Conservation (phyloP, 1,139 yeast genomes). For the Candida anutae region DNA sequence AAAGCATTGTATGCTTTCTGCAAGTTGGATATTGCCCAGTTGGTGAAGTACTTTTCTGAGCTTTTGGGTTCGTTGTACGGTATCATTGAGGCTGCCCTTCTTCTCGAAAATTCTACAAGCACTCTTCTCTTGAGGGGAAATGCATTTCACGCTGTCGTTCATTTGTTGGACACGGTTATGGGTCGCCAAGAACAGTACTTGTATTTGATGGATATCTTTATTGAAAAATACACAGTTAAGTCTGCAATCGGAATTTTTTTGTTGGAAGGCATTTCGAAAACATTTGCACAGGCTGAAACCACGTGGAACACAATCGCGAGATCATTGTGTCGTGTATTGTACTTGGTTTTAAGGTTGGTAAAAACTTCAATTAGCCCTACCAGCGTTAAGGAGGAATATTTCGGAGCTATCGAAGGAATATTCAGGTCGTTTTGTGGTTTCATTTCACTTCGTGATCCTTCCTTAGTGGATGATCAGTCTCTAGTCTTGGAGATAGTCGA, state of each 20-base stretch:
- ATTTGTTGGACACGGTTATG: slow-evolving; percentile 53
- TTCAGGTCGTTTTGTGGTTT: slow-evolving; percentile 40
- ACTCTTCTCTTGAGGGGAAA: slow-evolving; percentile 30
- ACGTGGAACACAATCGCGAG: slow-evolving; percentile 61
- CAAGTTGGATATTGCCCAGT: slow-evolving; percentile 37
- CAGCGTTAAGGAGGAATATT: slow-evolving; percentile 23
- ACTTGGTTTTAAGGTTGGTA: slow-evolving; percentile 40
- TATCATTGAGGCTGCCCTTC: slow-evolving; percentile 26
- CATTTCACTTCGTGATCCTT: slow-evolving; percentile 37
- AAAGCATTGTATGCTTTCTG: slow-evolving; percentile 32
- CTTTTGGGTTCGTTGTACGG: slow-evolving; percentile 36
- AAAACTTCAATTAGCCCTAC: slow-evolving; percentile 19
- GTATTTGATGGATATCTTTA: slow-evolving; percentile 46
- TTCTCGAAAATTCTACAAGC: slow-evolving; percentile 17
- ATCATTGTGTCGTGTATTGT: slow-evolving; percentile 53
- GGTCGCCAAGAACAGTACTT: slow-evolving; percentile 61
- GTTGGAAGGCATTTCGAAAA: slow-evolving; percentile 36
- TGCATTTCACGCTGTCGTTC: slow-evolving; percentile 49
- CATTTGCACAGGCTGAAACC: slow-evolving; percentile 42
- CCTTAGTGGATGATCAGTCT: slow-evolving; percentile 52
- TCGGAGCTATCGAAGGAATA: slow-evolving; percentile 20
- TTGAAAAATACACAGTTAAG: slow-evolving; percentile 21
- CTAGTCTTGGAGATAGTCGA: slow-evolving; percentile 52
- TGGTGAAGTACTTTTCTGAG: slow-evolving; percentile 50
- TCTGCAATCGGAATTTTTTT: slow-evolving; percentile 48